These are phyloP conservation scores for Xylariaceae sp. DNA, from an alignment of 2,329 filamentous ascomycete genomes.

Conservation along the genomic window DNA sequence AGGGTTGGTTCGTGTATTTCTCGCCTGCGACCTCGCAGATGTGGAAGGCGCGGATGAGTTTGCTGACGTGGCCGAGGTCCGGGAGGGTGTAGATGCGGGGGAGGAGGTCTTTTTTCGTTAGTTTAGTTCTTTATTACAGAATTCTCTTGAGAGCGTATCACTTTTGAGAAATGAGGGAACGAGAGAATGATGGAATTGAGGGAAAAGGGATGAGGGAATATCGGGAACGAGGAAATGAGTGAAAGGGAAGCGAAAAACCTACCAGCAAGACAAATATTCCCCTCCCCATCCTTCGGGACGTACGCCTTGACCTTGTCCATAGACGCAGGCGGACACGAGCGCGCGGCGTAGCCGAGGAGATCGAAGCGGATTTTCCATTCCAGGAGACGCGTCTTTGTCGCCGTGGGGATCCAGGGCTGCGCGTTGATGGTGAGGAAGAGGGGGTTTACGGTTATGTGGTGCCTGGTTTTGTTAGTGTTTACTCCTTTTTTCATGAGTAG, in stretches of 20 bases:
- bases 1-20: constrained; percentile 41
- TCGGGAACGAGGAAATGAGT: no score
- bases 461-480: no score
- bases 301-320: constrained; percentile 58
- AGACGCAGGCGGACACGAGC: constrained; percentile 56
- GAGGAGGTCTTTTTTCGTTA: constrained; percentile 36
- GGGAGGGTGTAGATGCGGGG: constrained; percentile 42
- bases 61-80: constrained; percentile 80
- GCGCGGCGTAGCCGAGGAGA: constrained; percentile 66
- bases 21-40: constrained; percentile 53
- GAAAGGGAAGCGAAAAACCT: not conserved
- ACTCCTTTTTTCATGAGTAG: no score
- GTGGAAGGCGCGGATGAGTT: constrained; percentile 65
- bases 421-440: constrained; percentile 67
- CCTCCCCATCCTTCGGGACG: constrained; percentile 40
- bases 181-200: no score
- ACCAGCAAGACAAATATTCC: not conserved
- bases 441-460: constrained; percentile 65
- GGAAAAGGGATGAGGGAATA: no score
- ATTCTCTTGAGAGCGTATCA: no score
- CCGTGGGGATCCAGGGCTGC: constrained; percentile 54
- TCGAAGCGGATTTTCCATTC: constrained; percentile 79
- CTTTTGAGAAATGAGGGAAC: no score
- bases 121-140: no score
- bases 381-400: constrained; percentile 62